These are phyloP conservation scores for Botrytis fabae DNA, from an alignment of 2,329 filamentous ascomycete genomes.

Conservation along the genomic window DNA sequence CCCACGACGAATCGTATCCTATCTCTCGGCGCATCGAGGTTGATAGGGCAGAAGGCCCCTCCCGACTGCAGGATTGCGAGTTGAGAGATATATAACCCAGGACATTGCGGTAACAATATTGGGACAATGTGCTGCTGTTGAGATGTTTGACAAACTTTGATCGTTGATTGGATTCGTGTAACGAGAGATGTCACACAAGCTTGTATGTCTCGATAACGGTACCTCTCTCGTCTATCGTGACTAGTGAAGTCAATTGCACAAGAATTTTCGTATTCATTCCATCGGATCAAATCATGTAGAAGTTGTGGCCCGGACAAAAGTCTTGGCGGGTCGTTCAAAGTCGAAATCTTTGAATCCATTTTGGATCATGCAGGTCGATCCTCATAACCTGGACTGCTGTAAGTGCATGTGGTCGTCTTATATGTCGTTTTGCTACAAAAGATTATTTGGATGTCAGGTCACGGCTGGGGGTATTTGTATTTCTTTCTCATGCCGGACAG, in stretches of 20 bases:
- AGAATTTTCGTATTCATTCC: slow-evolving; percentile 39
- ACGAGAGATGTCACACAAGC: slow-evolving; percentile 44
- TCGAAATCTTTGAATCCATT: slow-evolving; percentile 47
- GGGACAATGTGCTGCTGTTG: slow-evolving; percentile 62
- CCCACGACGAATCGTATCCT: slow-evolving; percentile 75
- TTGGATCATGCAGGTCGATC: slow-evolving; percentile 21
- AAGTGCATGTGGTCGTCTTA: slow-evolving; percentile 4
- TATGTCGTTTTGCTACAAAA: slow-evolving; percentile 6
- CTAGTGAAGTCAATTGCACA: slow-evolving; percentile 66
- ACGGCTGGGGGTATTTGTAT: slow-evolving; percentile 12
- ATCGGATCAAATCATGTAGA: slow-evolving; percentile 63
- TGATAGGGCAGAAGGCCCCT: slow-evolving; percentile 82
- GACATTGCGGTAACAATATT: slow-evolving; percentile 73
- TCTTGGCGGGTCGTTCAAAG: slow-evolving; percentile 57
- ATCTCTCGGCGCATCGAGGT: slow-evolving; percentile 74
- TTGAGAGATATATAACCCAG: slow-evolving; percentile 74
- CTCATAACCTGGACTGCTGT: slow-evolving; percentile 25
- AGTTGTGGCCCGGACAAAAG: slow-evolving; percentile 54
- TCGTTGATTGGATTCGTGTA: slow-evolving; percentile 26
- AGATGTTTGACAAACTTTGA: slow-evolving; percentile 25
- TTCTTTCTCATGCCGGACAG: background rate
- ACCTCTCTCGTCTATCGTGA: slow-evolving; percentile 42
- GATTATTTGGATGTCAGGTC: background rate
- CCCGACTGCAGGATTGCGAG: slow-evolving; percentile 79
- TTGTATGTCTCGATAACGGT: slow-evolving; percentile 41